These are phyloP conservation scores for Blastocladiella emersonii DNA, from an alignment of 371 early-diverging fungal species.

Conservation along the genomic window DNA sequence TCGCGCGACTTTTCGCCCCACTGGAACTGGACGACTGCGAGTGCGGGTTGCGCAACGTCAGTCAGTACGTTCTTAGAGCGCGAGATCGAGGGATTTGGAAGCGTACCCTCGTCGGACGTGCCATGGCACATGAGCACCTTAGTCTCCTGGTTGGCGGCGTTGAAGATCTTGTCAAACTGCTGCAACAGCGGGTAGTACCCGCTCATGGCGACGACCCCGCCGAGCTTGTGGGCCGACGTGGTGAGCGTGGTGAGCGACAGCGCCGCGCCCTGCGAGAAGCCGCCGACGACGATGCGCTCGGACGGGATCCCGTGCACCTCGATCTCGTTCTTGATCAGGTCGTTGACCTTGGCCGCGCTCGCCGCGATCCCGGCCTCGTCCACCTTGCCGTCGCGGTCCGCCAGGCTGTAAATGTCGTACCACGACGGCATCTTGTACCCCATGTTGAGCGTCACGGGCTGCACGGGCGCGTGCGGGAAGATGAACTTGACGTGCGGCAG, in stretches of 20 bases:
- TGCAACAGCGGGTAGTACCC: conserved; percentile 63
- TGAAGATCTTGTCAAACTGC: conserved; percentile 40
- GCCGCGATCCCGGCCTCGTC: conserved; percentile 64
- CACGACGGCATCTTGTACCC: conserved; percentile 77
- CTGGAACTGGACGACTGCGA: conserved; percentile 44
- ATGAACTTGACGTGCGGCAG: conserved; percentile 74
- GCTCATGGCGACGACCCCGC: conserved; percentile 49
- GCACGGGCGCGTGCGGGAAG: conserved; percentile 71
- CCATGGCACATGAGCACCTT: conserved; percentile 86
- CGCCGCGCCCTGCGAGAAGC: conserved; percentile 88
- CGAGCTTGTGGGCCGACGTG: conserved; percentile 53
- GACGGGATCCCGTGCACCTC: conserved; percentile 58
- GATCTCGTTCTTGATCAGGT: conserved; percentile 60
- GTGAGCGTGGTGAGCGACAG: conserved; percentile 59
- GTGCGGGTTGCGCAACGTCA: background rate
- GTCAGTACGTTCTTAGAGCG: background rate
- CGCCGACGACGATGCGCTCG: conserved; percentile 77
- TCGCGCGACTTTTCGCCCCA: conserved; percentile 57
- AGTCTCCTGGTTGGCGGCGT: conserved; percentile 55
- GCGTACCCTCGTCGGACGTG: conserved; percentile 46
- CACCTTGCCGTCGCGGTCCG: conserved; percentile 34
- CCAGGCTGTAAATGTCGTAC: conserved; percentile 62
- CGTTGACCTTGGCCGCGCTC: conserved; percentile 48
- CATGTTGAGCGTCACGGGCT: conserved; percentile 68
- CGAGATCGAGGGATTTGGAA: background rate